Evolutionary conservation across 441 rosid species (phyloP).

Genomic region (Syzygium syzygioides): DNA sequence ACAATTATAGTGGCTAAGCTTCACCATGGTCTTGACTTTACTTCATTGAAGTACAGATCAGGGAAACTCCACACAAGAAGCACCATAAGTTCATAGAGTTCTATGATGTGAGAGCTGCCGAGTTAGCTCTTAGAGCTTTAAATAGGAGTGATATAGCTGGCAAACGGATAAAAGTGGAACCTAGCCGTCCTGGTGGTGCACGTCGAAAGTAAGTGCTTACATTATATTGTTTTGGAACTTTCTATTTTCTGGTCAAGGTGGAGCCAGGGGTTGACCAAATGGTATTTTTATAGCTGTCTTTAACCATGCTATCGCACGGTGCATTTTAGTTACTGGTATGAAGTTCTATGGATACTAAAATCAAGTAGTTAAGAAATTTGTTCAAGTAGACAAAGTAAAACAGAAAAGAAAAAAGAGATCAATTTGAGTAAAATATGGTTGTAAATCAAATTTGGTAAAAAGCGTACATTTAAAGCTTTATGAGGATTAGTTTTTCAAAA

Average conservation of each 20-base stretch:
- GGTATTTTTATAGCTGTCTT: background rate
- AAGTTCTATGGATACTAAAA: background rate
- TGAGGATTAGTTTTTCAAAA: background rate
- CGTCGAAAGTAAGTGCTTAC: constrained; percentile 60
- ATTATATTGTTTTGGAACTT: background rate
- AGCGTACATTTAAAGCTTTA: background rate
- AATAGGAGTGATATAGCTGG: constrained; percentile 88
- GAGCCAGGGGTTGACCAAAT: background rate
- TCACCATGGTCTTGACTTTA: constrained; percentile 1
- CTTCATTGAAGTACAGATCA: constrained; percentile 43
- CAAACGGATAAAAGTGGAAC: constrained; percentile 88
- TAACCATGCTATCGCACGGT: background rate
- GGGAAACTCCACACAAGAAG: constrained; percentile 81
- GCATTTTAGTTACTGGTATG: background rate
- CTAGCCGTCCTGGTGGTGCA: constrained; percentile 92
- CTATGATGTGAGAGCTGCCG: constrained; percentile 84
- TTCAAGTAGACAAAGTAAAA: background rate
- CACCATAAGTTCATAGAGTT: constrained; percentile 86
- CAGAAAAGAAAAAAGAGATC: background rate
- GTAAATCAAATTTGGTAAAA: background rate
- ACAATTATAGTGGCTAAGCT: background rate
- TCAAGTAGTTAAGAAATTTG: background rate
- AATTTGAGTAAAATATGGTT: background rate
- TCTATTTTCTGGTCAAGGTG: background rate
- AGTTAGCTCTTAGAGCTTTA: constrained; percentile 69